Percentiles rank a stretch among this genome's conserved stretches.
Conservation (phyloP, 805 yeast genomes). For the Nakazawaea wyomingensis region DNA sequence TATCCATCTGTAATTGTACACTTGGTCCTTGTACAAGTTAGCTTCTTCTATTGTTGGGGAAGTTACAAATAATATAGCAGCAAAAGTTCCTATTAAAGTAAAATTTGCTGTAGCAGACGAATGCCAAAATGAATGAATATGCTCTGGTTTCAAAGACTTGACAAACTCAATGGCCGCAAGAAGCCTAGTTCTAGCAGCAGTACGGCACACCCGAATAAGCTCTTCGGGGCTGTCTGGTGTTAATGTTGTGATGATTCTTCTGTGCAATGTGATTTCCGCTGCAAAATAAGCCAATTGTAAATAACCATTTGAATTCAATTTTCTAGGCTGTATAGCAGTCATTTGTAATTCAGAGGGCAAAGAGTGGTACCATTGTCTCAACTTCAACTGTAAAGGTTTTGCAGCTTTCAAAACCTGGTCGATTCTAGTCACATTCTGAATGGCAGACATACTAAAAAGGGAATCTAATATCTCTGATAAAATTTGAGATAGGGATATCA, state of each 20-base stretch:
- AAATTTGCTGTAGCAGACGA: slow-evolving; percentile 74
- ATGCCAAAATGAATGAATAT: slow-evolving; percentile 87
- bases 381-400: slow-evolving; percentile 69
- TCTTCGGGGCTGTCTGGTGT: slow-evolving; percentile 42
- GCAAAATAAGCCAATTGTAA: slow-evolving; percentile 84
- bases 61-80: slow-evolving; percentile 72
- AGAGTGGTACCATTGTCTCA: slow-evolving; percentile 75
- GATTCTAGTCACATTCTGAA: slow-evolving; percentile 48
- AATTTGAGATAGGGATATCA: slow-evolving; percentile 62
- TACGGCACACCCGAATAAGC: slow-evolving; percentile 62
- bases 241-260: slow-evolving; percentile 62
- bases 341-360: slow-evolving; percentile 61
- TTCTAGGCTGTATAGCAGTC: slow-evolving; percentile 53
- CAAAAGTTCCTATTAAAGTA: slow-evolving; percentile 82
- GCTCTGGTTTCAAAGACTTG: slow-evolving; percentile 70
- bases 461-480: slow-evolving; percentile 66
- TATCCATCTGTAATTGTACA: slow-evolving; percentile 73
- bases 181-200: slow-evolving; percentile 80
- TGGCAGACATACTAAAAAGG: slow-evolving; percentile 67
- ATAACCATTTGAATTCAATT: slow-evolving; percentile 69
- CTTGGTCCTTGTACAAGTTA: slow-evolving; percentile 55
- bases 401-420: slow-evolving; percentile 70
- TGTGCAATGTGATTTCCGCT: slow-evolving; percentile 80
- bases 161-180: slow-evolving; percentile 80
- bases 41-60: slow-evolving; percentile 59